These are phyloP conservation scores for Thamnidium elegans DNA, from an alignment of 192 early-diverging fungal species.

Conservation along the genomic window DNA sequence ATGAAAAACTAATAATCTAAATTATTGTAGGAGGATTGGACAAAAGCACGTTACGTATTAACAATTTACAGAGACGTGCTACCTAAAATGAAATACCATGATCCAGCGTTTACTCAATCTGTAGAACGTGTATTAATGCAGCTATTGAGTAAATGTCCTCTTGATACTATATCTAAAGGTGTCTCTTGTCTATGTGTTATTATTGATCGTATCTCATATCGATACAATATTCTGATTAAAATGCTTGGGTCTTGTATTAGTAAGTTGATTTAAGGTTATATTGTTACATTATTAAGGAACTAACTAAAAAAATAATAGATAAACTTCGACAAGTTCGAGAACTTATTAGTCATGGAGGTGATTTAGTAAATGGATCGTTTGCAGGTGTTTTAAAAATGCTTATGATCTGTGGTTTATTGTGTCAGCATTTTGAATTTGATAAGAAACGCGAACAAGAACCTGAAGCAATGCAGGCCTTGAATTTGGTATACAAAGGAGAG, in stretches of 20 bases:
- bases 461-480: conserved; percentile 8
- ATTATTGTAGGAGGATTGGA: conserved; percentile 47
- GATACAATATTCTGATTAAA: conserved; percentile 43
- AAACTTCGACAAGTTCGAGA: conserved; percentile 52
- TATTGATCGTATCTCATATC: conserved; percentile 57
- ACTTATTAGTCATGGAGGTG: conserved; percentile 32
- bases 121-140: conserved; percentile 62
- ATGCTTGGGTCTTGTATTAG: conserved; percentile 44
- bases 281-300: too few relatives aligned
- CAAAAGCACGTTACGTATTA: conserved; percentile 47
- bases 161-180: conserved; percentile 49
- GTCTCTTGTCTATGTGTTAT: conserved; percentile 74
- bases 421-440: conserved; percentile 82
- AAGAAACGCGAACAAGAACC: conserved; percentile 20
- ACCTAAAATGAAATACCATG: conserved; percentile 46
- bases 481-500: conserved; percentile 9
- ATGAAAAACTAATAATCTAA: too few relatives aligned
- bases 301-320: too few relatives aligned
- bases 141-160: conserved; percentile 43
- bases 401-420: conserved; percentile 68
- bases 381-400: conserved; percentile 64
- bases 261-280: too few relatives aligned
- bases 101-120: conserved; percentile 48
- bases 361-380: conserved; percentile 29
- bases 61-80: conserved; percentile 54